Evolutionary conservation across 306 rosid genomes (phyloP).

Genomic region (Datisca glomerata): DNA sequence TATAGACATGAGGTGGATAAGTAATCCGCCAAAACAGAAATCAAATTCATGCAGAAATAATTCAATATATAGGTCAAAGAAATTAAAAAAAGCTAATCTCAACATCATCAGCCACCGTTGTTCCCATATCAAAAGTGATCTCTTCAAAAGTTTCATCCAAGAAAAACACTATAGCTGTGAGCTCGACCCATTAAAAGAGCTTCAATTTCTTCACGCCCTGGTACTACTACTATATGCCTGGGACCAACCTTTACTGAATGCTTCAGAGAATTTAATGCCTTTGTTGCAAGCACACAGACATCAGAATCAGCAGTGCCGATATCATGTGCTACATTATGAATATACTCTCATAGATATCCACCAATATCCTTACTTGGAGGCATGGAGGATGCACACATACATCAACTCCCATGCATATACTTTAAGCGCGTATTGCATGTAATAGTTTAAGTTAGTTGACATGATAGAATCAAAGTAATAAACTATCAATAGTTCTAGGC

Average conservation of each 20-base stretch:
- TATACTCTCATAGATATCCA: slow-evolving; percentile 72
- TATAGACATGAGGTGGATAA: too few relatives aligned
- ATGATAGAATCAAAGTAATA: background rate
- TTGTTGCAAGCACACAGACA: slow-evolving; percentile 60
- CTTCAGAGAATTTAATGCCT: slow-evolving; percentile 77
- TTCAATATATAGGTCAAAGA: too few relatives aligned
- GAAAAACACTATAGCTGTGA: slow-evolving; percentile 83
- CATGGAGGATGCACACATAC: slow-evolving; percentile 90
- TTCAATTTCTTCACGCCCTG: slow-evolving; percentile 90
- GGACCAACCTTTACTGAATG: slow-evolving; percentile 92
- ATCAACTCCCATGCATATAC: slow-evolving; percentile 98
- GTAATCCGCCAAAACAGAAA: too few relatives aligned
- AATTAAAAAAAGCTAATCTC: too few relatives aligned
- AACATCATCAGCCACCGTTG: slow-evolving; percentile 89
- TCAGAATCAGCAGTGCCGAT: slow-evolving; percentile 50
- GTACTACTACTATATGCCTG: slow-evolving; percentile 64
- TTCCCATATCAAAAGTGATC: slow-evolving; percentile 81
- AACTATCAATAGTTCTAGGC: background rate
- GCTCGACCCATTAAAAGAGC: slow-evolving; percentile 73
- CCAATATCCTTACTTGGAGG: slow-evolving; percentile 92
- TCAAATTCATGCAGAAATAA: too few relatives aligned
- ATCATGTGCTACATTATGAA: slow-evolving; percentile 63
- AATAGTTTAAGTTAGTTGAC: slow-evolving; percentile 7
- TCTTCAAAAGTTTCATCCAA: slow-evolving; percentile 98
- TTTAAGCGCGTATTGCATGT: slow-evolving; percentile 69